A percentile compares a stretch with the other conserved stretches of the same genome.
Evolutionary conservation across 352 stramenopile genomes (phyloP).

Genomic region (Pythium dissimile): DNA sequence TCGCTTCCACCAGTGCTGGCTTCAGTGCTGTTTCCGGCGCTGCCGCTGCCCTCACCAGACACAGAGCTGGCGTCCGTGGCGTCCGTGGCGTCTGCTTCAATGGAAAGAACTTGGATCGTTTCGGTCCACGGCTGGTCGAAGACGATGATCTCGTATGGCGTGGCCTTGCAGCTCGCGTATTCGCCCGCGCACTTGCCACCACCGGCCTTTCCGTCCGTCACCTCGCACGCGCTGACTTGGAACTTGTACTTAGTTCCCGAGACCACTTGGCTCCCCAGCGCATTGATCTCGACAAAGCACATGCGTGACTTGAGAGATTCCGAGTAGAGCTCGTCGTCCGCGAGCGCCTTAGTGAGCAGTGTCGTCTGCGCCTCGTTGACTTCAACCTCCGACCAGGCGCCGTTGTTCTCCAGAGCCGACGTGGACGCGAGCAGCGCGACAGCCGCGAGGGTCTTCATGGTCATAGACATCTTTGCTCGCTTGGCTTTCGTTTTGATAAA

Average conservation of each 20-base stretch:
- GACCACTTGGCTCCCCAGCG: constrained; percentile 28
- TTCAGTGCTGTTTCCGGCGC: background rate
- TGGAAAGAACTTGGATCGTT: constrained; percentile 54
- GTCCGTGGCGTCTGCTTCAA: constrained; percentile 13
- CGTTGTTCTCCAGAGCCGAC: background rate
- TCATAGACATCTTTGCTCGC: background rate
- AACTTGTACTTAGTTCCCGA: constrained; percentile 32
- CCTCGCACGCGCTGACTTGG: constrained; percentile 19
- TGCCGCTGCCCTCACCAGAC: too few species aligned
- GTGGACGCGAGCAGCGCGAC: background rate
- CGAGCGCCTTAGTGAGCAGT: constrained; percentile 12
- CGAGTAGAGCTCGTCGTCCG: constrained; percentile 21
- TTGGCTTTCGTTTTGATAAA: background rate
- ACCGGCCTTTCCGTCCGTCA: constrained; percentile 7
- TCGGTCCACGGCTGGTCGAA: constrained; percentile 62
- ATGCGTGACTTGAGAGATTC: constrained; percentile 19
- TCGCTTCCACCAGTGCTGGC: too few species aligned
- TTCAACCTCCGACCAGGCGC: background rate
- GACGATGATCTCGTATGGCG: constrained; percentile 43
- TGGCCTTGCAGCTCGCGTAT: constrained; percentile 25
- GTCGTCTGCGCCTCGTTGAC: constrained; percentile 2
- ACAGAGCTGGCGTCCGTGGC: too few species aligned
- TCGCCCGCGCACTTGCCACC: constrained; percentile 34
- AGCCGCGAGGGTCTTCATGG: background rate
- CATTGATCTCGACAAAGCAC: constrained; percentile 29